Evolutionary conservation across 1,284 basidiomycete species (phyloP).

Genomic region (Sanghuangporus baumii): DNA sequence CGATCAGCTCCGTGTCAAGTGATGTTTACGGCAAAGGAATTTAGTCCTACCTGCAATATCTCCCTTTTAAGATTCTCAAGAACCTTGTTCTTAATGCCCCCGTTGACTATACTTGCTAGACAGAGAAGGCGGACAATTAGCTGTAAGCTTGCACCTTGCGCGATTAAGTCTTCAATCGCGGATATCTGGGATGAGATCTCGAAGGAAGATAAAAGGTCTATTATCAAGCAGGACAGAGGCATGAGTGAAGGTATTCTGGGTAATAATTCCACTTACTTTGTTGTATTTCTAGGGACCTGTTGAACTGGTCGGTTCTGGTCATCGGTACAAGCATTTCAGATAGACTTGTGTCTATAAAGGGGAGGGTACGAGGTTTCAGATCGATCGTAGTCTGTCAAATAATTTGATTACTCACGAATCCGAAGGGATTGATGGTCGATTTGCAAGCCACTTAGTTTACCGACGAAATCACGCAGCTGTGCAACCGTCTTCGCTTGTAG

Average conservation of each 20-base stretch:
- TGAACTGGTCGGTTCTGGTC: constrained; percentile 87
- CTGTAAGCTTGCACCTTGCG: constrained; percentile 77
- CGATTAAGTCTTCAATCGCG: constrained; percentile 83
- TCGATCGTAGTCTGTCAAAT: not conserved
- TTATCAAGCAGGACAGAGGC: not conserved
- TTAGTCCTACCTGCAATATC: constrained; percentile 71
- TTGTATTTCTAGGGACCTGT: constrained; percentile 90
- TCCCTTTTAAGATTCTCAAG: constrained; percentile 90
- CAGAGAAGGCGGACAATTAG: constrained; percentile 78
- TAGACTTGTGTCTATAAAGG: constrained; percentile 75
- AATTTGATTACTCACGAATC: constrained; percentile 58
- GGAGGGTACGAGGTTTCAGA: not conserved
- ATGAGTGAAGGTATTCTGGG: not conserved
- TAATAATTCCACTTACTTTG: constrained; percentile 62
- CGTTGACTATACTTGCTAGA: constrained; percentile 76
- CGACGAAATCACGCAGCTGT: constrained; percentile 93
- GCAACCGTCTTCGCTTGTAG: constrained; percentile 87
- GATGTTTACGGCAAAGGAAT: constrained; percentile 5
- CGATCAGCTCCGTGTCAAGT: constrained; percentile 10
- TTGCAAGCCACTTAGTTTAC: constrained; percentile 88
- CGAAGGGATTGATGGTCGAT: constrained; percentile 85
- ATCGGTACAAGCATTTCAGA: constrained; percentile 87
- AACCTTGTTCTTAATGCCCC: constrained; percentile 83
- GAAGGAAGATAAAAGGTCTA: constrained; percentile 89
- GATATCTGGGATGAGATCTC: constrained; percentile 71